A percentile compares a stretch with the other conserved stretches of the same genome.
Conservation (phyloP, 1,284 basidiomycete species). For the Ustilago trichophora region DNA sequence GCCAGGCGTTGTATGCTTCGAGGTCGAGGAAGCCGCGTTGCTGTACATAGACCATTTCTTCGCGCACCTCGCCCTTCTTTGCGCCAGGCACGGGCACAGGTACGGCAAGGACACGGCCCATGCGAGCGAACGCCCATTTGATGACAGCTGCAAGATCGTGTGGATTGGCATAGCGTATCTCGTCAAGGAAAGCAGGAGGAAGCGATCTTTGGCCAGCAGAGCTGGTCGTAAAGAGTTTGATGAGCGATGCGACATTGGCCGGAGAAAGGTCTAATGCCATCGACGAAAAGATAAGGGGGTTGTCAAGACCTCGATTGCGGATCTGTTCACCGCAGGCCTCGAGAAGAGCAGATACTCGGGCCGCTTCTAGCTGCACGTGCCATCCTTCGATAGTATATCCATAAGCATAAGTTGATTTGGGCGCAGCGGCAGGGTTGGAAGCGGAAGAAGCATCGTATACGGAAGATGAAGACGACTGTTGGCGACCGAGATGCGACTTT, state of each 20-base stretch:
- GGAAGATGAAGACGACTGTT: background rate
- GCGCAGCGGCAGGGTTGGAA: background rate
- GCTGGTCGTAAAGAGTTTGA: slow-evolving; percentile 35
- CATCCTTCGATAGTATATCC: slow-evolving; percentile 57
- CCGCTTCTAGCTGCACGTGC: slow-evolving; percentile 52
- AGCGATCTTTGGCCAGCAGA: slow-evolving; percentile 8
- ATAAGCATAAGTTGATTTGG: slow-evolving; percentile 31
- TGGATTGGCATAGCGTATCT: slow-evolving; percentile 59
- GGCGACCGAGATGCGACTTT: slow-evolving; percentile 1
- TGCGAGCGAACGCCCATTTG: slow-evolving; percentile 64
- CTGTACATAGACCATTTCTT: slow-evolving; percentile 61
- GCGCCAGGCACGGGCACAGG: slow-evolving; percentile 24
- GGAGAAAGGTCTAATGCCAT: slow-evolving; percentile 63
- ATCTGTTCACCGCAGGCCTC: slow-evolving; percentile 54
- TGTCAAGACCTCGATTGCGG: slow-evolving; percentile 58
- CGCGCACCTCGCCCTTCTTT: slow-evolving; percentile 44
- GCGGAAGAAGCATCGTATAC: slow-evolving; percentile 3
- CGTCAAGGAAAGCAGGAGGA: slow-evolving; percentile 42
- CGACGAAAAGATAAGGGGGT: slow-evolving; percentile 63
- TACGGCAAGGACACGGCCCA: slow-evolving; percentile 61
- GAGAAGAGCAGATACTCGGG: slow-evolving; percentile 41
- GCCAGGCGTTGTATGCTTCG: slow-evolving; percentile 59
- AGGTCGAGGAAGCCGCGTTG: slow-evolving; percentile 63
- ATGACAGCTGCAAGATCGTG: slow-evolving; percentile 63
- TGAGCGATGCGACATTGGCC: slow-evolving; percentile 45